phyloP scores from a whole-genome alignment of 768 basidiomycete species.

The Amylocystis lapponica region DNA sequence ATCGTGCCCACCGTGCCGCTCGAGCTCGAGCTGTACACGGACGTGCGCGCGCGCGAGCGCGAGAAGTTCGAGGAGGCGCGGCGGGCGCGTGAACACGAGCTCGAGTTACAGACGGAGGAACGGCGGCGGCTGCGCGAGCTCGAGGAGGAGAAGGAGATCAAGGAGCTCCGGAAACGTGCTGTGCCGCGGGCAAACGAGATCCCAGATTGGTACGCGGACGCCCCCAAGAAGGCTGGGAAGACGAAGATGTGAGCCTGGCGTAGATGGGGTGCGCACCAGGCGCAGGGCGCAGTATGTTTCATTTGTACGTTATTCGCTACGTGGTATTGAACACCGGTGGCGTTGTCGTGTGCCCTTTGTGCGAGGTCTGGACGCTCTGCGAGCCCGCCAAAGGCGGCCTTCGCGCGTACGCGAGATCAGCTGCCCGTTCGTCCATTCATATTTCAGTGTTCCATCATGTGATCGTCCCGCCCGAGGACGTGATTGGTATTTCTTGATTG shows the following conservation, averaged over 20 bases:
- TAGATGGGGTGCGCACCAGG: not conserved
- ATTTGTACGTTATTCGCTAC: constrained; percentile 1
- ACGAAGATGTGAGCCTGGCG: constrained; percentile 7
- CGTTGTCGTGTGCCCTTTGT: too few species aligned
- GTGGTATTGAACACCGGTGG: too few species aligned
- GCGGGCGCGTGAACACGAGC: constrained; percentile 50
- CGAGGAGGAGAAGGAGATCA: constrained; percentile 56
- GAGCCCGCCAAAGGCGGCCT: too few species aligned
- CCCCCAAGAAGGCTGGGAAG: constrained; percentile 48
- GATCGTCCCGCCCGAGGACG: too few species aligned
- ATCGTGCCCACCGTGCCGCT: constrained; percentile 43
- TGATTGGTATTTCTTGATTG: too few species aligned
- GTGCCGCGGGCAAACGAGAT: constrained; percentile 67
- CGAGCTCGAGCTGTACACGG: constrained; percentile 46
- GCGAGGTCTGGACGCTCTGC: too few species aligned
- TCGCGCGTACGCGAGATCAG: too few species aligned
- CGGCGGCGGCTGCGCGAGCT: constrained; percentile 40
- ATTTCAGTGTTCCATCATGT: too few species aligned
- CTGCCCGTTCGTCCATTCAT: too few species aligned
- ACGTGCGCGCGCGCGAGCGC: constrained; percentile 53
- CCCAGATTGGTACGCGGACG: constrained; percentile 72
- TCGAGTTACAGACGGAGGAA: constrained; percentile 42
- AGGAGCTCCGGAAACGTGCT: constrained; percentile 54
- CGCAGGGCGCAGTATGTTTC: too few species aligned
- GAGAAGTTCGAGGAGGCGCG: constrained; percentile 57